Evolutionary conservation across 305 asterid species (phyloP).

Genomic region (Fraxinus sp.): DNA sequence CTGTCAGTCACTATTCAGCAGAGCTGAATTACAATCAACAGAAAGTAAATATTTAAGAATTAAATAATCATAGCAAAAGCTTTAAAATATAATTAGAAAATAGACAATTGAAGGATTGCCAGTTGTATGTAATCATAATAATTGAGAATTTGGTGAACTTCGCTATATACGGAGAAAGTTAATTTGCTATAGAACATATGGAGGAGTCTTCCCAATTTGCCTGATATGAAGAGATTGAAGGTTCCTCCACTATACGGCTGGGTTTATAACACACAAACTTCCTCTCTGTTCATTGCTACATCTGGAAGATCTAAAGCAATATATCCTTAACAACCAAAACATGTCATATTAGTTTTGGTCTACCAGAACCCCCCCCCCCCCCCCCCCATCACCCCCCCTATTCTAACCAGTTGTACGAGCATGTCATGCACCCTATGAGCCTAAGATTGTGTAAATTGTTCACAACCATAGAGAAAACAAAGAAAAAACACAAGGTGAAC

Average conservation of each 20-base stretch:
- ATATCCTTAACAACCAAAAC: too few species aligned
- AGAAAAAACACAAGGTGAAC: background rate
- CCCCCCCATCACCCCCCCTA: too few species aligned
- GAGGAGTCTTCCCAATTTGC: background rate
- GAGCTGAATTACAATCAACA: background rate
- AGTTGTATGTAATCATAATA: background rate
- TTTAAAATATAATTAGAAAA: background rate
- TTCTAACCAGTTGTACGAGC: background rate
- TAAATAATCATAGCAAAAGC: background rate
- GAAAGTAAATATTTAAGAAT: background rate
- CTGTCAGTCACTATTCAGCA: conserved; percentile 29
- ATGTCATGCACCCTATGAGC: background rate
- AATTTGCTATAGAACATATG: background rate
- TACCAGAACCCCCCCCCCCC: too few species aligned
- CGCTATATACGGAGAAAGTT: background rate
- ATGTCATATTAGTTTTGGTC: too few species aligned
- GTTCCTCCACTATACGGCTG: background rate
- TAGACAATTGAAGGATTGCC: background rate
- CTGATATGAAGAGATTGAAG: background rate
- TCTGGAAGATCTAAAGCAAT: background rate
- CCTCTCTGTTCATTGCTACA: background rate
- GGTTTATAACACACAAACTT: background rate
- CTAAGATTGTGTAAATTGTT: background rate
- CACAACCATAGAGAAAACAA: background rate
- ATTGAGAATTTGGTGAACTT: background rate